Percentiles rank a stretch among this genome's conserved stretches.
Evolutionary conservation across 148 eudicot genomes (phyloP).

Genomic region (Pouteria glomerata): DNA sequence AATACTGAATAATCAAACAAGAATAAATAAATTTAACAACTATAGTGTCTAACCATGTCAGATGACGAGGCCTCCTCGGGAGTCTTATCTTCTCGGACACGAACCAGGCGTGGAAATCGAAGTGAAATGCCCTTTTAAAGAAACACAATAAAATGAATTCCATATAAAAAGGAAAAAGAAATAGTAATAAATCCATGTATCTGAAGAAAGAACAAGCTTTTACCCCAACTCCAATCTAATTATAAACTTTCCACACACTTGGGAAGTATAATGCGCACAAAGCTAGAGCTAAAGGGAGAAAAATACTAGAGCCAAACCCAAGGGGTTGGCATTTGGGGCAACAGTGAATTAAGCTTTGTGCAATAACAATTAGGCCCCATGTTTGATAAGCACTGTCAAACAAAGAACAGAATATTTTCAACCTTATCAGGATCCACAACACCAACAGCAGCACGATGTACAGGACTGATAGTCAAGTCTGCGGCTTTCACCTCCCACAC

Average conservation of each 20-base stretch:
- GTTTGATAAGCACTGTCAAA: neutral
- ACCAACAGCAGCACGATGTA: constrained; percentile 86
- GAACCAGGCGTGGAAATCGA: constrained; percentile 83
- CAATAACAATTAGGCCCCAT: neutral
- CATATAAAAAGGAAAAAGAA: neutral
- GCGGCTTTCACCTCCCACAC: constrained; percentile 99
- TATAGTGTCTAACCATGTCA: constrained; percentile 56
- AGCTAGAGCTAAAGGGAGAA: neutral
- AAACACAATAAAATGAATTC: neutral
- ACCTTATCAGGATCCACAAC: constrained; percentile 81
- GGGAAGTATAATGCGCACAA: neutral
- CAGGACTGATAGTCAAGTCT: constrained; percentile 93
- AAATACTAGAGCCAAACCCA: neutral
- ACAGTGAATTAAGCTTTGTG: neutral
- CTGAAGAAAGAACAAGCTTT: neutral
- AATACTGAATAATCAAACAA: neutral
- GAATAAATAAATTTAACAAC: neutral
- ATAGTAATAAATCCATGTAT: neutral
- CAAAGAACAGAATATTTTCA: neutral
- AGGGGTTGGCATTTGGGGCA: neutral
- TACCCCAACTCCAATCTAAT: neutral
- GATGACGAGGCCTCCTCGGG: constrained; percentile 89
- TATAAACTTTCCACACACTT: neutral
- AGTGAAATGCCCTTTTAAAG: constrained; percentile 75
- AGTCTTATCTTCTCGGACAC: constrained; percentile 77